These are phyloP conservation scores for Cupressus sempervirens DNA, from an alignment of 75 land plant species.

Conservation along the genomic window DNA sequence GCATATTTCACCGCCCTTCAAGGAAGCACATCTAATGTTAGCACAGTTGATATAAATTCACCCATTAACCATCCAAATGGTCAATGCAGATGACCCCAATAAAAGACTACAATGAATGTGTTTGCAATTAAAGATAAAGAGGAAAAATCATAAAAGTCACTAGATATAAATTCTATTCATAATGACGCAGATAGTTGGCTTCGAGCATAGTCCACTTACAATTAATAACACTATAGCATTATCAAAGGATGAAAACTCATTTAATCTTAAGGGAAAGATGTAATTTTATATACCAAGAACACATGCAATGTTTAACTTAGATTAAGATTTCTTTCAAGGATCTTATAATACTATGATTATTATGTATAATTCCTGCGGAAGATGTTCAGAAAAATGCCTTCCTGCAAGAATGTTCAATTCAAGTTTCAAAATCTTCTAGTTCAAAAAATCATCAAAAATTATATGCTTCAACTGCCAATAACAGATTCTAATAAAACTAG, in stretches of 20 bases:
- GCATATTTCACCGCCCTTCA: constrained; percentile 90
- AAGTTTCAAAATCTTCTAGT: neutral
- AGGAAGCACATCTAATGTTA: constrained; percentile 5
- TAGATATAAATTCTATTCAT: constrained; percentile 3
- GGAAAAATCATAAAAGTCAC: neutral
- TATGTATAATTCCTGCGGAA: neutral
- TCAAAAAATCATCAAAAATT: neutral
- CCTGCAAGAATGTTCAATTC: neutral
- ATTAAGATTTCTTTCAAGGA: neutral
- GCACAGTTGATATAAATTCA: neutral
- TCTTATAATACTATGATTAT: neutral
- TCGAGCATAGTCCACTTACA: neutral
- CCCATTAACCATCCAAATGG: neutral
- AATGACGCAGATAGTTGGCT: neutral
- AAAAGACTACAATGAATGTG: neutral
- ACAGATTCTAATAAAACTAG: neutral
- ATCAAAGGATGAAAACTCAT: neutral
- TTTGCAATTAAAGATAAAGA: neutral
- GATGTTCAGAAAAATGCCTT: neutral
- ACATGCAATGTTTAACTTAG: neutral
- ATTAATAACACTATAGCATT: neutral
- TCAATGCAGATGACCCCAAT: neutral
- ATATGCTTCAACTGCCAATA: neutral
- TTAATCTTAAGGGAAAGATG: neutral
- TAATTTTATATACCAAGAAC: neutral